These are phyloP conservation scores for Psilocybe mexicana DNA, from an alignment of 1,284 basidiomycete genomes.

Conservation along the genomic window DNA sequence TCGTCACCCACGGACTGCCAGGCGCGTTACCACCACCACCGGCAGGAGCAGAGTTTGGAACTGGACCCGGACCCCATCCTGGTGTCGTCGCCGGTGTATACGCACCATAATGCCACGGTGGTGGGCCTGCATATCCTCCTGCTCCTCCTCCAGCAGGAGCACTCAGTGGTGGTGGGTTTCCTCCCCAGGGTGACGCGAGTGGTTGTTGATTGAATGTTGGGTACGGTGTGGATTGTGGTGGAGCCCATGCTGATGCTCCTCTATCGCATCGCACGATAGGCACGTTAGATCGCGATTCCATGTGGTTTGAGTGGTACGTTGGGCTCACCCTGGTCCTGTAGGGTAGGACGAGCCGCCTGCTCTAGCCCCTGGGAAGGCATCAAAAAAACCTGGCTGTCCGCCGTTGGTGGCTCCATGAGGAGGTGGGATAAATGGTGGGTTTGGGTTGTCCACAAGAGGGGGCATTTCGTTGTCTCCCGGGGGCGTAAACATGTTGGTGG, in stretches of 20 bases:
- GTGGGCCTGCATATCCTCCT: background rate
- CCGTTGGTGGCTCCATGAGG: slow-evolving; percentile 11
- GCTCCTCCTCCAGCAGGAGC: background rate
- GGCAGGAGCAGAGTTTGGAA: background rate
- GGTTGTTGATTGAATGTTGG: background rate
- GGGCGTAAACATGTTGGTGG: slow-evolving; percentile 1
- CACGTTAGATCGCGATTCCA: no score
- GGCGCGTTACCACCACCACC: background rate
- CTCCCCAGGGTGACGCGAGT: background rate
- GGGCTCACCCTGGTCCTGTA: no score
- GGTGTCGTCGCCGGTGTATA: background rate
- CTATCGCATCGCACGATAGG: background rate
- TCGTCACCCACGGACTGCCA: background rate
- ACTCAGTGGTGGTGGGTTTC: background rate
- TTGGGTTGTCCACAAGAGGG: slow-evolving; percentile 3
- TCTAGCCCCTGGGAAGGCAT: slow-evolving; percentile 6
- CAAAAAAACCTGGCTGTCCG: slow-evolving; percentile 8
- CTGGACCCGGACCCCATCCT: background rate
- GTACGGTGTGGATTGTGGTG: background rate
- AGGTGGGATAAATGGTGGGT: slow-evolving; percentile 6
- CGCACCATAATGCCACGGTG: background rate
- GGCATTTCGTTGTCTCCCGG: background rate
- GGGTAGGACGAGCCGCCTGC: background rate
- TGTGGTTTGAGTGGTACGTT: no score
- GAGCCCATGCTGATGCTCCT: background rate